These are phyloP conservation scores for Trichoderma semiorbis DNA, from an alignment of 2,329 filamentous ascomycete genomes.

Conservation along the genomic window DNA sequence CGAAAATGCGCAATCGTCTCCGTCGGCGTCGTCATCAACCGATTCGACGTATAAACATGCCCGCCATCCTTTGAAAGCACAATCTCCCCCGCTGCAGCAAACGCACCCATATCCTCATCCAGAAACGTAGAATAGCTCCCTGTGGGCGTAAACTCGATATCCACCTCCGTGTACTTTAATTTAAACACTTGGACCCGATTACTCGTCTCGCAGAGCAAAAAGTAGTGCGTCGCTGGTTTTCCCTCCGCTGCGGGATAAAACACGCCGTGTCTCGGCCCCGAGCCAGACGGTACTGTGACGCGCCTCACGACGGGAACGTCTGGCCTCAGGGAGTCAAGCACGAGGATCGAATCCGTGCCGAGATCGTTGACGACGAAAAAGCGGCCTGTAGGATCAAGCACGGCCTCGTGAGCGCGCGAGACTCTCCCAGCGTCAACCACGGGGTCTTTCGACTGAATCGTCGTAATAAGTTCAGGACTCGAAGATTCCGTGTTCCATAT, in stretches of 20 bases:
- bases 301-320: slow-evolving; percentile 37
- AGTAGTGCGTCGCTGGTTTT: slow-evolving; percentile 41
- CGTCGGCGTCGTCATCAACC: slow-evolving; percentile 41
- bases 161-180: slow-evolving; percentile 34
- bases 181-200: slow-evolving; percentile 43
- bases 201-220: slow-evolving; percentile 45
- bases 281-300: slow-evolving; percentile 36
- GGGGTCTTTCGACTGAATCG: slow-evolving; percentile 31
- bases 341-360: slow-evolving; percentile 44
- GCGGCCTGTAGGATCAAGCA: slow-evolving; percentile 47
- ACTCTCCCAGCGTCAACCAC: slow-evolving; percentile 29
- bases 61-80: slow-evolving; percentile 38
- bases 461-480: slow-evolving; percentile 38
- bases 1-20: slow-evolving; percentile 49
- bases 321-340: slow-evolving; percentile 39
- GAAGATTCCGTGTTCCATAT: slow-evolving; percentile 42
- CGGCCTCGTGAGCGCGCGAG: slow-evolving; percentile 45
- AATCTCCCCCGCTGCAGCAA: slow-evolving; percentile 46
- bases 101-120: slow-evolving; percentile 21
- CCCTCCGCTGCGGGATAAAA: slow-evolving; percentile 36
- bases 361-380: slow-evolving; percentile 50
- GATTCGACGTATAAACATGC: slow-evolving; percentile 52
- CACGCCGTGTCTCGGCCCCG: slow-evolving; percentile 50
- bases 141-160: slow-evolving; percentile 34
- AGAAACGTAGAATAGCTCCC: slow-evolving; percentile 43